phyloP scores from a whole-genome alignment of 2,329 filamentous ascomycete species.

The Cercospora zeae-maydis region DNA sequence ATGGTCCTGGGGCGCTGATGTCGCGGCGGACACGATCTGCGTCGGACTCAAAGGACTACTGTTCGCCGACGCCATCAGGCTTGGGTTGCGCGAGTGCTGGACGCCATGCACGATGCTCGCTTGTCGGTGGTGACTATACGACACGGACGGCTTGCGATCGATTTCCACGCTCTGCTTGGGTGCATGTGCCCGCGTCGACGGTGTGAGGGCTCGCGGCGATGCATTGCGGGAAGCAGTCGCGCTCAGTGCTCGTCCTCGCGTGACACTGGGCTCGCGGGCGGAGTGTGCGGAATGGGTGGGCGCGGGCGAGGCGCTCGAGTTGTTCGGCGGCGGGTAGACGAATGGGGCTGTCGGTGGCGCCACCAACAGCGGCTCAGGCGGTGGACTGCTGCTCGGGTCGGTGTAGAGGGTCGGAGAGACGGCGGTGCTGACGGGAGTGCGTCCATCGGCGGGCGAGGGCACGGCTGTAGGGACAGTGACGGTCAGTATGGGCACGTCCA shows the following conservation, averaged over 20 bases:
- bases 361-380: conserved; percentile 34
- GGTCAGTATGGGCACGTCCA: conserved; percentile 26
- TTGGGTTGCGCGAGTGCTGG: conserved; percentile 87
- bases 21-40: conserved; percentile 59
- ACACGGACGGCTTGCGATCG: conserved; percentile 51
- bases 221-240: conserved; percentile 40
- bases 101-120: conserved; percentile 96
- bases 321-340: conserved; percentile 14
- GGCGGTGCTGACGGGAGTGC: conserved; percentile 19
- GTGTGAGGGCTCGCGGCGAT: conserved; percentile 45
- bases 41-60: conserved; percentile 83
- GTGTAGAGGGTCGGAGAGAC: conserved; percentile 19
- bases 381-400: conserved; percentile 31
- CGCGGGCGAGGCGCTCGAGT: conserved; percentile 2
- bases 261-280: conserved; percentile 44
- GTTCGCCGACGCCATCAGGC: conserved; percentile 70
- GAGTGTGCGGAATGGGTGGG: neutral
- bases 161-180: conserved; percentile 36
- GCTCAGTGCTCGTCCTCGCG: conserved; percentile 47
- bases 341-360: conserved; percentile 30
- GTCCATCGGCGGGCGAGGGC: conserved; percentile 29
- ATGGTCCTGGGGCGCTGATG: conserved; percentile 28
- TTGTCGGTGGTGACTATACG: conserved; percentile 88
- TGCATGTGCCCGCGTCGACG: conserved; percentile 36
- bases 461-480: conserved; percentile 28